These are phyloP conservation scores for Aspergillus carlsbadensis DNA, from an alignment of 495 filamentous ascomycete genomes.

Conservation along the genomic window DNA sequence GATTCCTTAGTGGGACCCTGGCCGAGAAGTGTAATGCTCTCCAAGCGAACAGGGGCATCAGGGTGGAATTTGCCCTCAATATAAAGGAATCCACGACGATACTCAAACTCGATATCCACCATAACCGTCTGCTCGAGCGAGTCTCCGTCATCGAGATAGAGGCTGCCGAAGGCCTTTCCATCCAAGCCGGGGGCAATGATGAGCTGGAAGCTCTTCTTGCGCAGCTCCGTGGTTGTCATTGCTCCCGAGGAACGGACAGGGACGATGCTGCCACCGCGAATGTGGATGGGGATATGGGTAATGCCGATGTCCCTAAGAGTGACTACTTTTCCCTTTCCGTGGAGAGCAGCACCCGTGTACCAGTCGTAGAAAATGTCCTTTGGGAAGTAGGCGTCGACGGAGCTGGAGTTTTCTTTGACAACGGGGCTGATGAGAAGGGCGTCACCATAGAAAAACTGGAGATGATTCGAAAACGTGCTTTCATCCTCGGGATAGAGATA, in stretches of 20 bases:
- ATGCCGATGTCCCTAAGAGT: conserved; percentile 54
- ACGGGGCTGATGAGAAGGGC: conserved; percentile 74
- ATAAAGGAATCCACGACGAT: conserved; percentile 45
- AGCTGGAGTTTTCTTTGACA: conserved; percentile 58
- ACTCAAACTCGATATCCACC: conserved; percentile 54
- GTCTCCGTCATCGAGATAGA: conserved; percentile 65
- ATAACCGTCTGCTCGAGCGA: conserved; percentile 50
- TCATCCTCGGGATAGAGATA: conserved; percentile 69
- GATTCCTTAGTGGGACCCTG: conserved; percentile 20
- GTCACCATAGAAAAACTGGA: conserved; percentile 75
- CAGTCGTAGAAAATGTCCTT: conserved; percentile 77
- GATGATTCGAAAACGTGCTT: conserved; percentile 57
- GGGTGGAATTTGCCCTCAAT: conserved; percentile 56
- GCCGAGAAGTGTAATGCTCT: conserved; percentile 57
- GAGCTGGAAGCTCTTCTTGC: conserved; percentile 66
- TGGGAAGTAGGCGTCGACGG: conserved; percentile 71
- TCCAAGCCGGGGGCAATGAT: conserved; percentile 60
- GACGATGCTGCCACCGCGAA: conserved; percentile 68
- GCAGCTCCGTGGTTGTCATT: conserved; percentile 68
- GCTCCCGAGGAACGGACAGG: conserved; percentile 60
- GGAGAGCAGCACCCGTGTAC: conserved; percentile 58
- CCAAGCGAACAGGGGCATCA: conserved; percentile 47
- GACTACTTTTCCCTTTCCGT: conserved; percentile 52
- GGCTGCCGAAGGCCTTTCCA: conserved; percentile 46
- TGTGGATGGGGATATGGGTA: conserved; percentile 70